Evolutionary conservation across 2,329 filamentous ascomycete genomes (phyloP).

Genomic region (Cercospora brassicicola): DNA sequence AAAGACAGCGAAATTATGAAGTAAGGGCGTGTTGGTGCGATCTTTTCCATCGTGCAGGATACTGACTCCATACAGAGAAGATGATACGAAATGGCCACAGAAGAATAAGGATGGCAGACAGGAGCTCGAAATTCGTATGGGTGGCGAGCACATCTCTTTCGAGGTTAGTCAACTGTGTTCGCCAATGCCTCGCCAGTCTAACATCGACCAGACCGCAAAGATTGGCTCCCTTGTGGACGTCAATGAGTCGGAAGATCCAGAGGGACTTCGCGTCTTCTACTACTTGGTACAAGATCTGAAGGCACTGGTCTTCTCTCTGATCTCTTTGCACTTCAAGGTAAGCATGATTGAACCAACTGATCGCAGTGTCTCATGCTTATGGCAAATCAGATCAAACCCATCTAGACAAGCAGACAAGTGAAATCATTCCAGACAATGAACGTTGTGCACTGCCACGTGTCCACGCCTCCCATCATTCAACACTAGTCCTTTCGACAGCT

Average conservation of each 20-base stretch:
- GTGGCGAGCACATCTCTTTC: slow-evolving; percentile 95
- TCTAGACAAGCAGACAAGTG: slow-evolving; percentile 21
- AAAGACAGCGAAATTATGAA: slow-evolving; percentile 97
- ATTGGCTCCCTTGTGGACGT: slow-evolving; percentile 97
- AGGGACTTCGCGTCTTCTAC: slow-evolving; percentile 95
- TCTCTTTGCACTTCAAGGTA: slow-evolving; percentile 95
- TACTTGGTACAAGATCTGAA: slow-evolving; percentile 98
- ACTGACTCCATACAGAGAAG: slow-evolving; percentile 64
- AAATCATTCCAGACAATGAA: neutral
- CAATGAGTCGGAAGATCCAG: slow-evolving; percentile 91
- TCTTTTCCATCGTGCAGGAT: neutral
- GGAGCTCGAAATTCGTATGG: slow-evolving; percentile 90
- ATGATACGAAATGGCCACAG: slow-evolving; percentile 96
- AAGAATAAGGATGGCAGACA: slow-evolving; percentile 99
- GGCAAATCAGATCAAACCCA: slow-evolving; percentile 36
- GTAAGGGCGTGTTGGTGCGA: slow-evolving; percentile 51
- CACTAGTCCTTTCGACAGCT: neutral
- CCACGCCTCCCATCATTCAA: neutral
- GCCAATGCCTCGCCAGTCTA: neutral
- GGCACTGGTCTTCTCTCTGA: slow-evolving; percentile 92
- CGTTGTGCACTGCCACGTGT: neutral
- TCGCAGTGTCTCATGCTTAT: neutral
- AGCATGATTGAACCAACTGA: slow-evolving; percentile 9
- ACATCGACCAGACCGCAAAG: slow-evolving; percentile 75
- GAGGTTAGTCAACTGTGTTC: slow-evolving; percentile 63